Evolutionary conservation across 23 red algal species (phyloP).

Genomic region (Rhodosorus marinus): DNA sequence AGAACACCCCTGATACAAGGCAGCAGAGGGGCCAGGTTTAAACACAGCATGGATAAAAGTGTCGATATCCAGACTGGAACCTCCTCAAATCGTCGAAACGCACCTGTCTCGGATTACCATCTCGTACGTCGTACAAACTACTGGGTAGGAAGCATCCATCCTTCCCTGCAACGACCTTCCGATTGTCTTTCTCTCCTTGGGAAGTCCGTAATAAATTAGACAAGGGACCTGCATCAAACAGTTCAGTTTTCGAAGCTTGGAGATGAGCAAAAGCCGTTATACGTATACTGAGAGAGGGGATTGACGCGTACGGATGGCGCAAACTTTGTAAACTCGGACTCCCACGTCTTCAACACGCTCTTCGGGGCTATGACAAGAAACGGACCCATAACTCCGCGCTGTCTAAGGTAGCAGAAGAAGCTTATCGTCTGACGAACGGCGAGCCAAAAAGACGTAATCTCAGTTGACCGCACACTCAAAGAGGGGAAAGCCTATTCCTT

Average conservation of each 20-base stretch:
- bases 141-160: neutral
- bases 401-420: constrained; percentile 17
- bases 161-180: neutral
- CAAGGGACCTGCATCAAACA: too few relatives aligned
- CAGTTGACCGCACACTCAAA: too few relatives aligned
- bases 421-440: constrained; percentile 12
- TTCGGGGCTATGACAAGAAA: constrained; percentile 20
- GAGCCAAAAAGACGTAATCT: too few relatives aligned
- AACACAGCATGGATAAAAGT: constrained; percentile 41
- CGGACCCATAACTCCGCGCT: constrained; percentile 19
- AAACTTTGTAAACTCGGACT: constrained; percentile 12
- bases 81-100: constrained; percentile 82
- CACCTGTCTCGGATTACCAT: constrained; percentile 22
- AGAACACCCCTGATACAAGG: too few relatives aligned
- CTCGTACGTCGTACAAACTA: constrained; percentile 21
- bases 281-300: too few relatives aligned
- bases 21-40: constrained; percentile 50
- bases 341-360: constrained; percentile 22
- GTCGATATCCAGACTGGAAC: constrained; percentile 18
- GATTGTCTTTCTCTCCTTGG: constrained; percentile 1
- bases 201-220: constrained; percentile 16
- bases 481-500: constrained; percentile 3
- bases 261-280: too few relatives aligned
- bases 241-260: too few relatives aligned
- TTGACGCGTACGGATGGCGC: constrained; percentile 5